A percentile compares a stretch with the other conserved stretches of the same genome.
These are phyloP conservation scores for Backusella luteola DNA, from an alignment of 192 early-diverging fungal genomes.

Conservation along the genomic window DNA sequence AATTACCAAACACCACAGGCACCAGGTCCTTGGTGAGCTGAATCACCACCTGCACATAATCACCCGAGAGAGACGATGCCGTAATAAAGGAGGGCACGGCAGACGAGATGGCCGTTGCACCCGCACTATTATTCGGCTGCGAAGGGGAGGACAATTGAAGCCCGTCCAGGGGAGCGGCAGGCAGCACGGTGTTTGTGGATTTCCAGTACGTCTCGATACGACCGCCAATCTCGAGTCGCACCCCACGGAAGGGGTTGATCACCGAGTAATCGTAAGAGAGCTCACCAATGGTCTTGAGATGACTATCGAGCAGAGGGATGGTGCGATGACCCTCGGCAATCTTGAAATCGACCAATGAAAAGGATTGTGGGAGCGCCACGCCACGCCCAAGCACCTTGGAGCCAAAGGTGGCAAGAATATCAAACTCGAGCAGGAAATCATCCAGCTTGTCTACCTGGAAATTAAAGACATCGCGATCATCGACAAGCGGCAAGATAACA, in stretches of 20 bases:
- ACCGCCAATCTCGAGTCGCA: constrained; percentile 90
- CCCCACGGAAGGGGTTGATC: constrained; percentile 85
- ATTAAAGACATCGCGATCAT: constrained; percentile 76
- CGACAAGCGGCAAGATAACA: constrained; percentile 84
- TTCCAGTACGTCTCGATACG: constrained; percentile 99
- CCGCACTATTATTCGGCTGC: constrained; percentile 9
- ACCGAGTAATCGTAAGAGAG: constrained; percentile 78
- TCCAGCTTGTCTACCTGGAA: constrained; percentile 79
- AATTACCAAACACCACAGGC: constrained; percentile 83
- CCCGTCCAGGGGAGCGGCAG: neutral
- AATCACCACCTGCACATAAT: constrained; percentile 87
- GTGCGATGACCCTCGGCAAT: constrained; percentile 34
- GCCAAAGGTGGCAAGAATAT: constrained; percentile 96
- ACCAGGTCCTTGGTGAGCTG: constrained; percentile 87
- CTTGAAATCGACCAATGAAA: constrained; percentile 46
- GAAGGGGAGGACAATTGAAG: constrained; percentile 23
- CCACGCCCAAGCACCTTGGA: constrained; percentile 89
- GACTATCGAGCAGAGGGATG: constrained; percentile 86
- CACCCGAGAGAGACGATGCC: constrained; percentile 85
- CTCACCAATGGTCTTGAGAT: constrained; percentile 91
- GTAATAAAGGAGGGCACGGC: constrained; percentile 72
- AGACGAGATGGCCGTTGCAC: constrained; percentile 26
- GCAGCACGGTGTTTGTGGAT: constrained; percentile 75
- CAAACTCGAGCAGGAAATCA: constrained; percentile 89
- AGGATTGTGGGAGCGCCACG: constrained; percentile 72